Base-by-base conservation (phyloP, 2,329 filamentous ascomycete species). In the Bisporella sp. region DNA sequence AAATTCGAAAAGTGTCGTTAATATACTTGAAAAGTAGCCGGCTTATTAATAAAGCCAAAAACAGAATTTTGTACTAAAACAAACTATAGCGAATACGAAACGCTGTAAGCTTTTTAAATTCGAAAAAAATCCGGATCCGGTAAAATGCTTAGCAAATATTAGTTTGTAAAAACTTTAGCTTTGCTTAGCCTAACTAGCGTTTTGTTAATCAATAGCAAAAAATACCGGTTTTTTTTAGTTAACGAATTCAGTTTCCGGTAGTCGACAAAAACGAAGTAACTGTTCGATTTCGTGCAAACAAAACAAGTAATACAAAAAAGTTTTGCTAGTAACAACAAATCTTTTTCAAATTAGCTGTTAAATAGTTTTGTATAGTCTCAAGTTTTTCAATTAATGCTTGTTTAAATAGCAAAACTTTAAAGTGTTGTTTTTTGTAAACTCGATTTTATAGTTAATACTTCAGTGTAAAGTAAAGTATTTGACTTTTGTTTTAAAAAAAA, bases 161-260 rank as follows among this genome's bases (percentile, higher is more conserved):
- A 50, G 44, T 51, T 51, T n/a, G 40, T 51, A 43, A 47, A 51
- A 5, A 47, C 32, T 31, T 43, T 47, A 28, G 39, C 49, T 31
- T 45, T n/a, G n/a, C 44, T 42, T 32, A 46, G 5, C 4, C 13
- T 11, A 11, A 5, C 37, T 8, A 46, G 29, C 3, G 31, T 50
- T 30, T 50, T 29, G 13, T 50, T 13, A 33, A 50, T 46, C 3
- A 39, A 21, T 3, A 21, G 21, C 21, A 21, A 21, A 21, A 21
- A 21, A 21, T 21, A 21, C 21, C 21, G 21, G 21, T 21, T 21
- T 21, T 21, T 21, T 21, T 21, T 21, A 21, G 21, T 21, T 21
- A 21, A 21, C 21, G 21, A 21, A 21, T 21, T 21, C 21, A 21
- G 21, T 21, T 21, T 21, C 3, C 21, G 21, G 21, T 21, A 21